Evolutionary conservation across 148 eudicot species (phyloP), one percentile per base, ranked within the genome.

Genomic region (Beta vulgaris): DNA sequence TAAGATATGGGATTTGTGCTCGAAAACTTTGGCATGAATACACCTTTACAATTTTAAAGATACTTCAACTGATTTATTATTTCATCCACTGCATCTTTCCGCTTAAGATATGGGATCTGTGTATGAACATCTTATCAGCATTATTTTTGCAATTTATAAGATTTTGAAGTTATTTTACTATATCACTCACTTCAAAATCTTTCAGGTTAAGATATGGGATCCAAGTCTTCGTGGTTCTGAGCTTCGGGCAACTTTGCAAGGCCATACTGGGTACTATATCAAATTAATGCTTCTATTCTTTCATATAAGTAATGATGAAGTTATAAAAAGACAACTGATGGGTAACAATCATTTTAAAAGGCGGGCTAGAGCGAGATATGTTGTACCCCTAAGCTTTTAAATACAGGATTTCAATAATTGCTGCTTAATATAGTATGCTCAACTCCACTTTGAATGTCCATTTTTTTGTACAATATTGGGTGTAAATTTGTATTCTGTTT

Each of bases 211-310:
- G 82, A 88, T 93, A 65, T 94, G 98, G 98, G 98, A 91, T 82
- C 97, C 98, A 14, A 91, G 96, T 84, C 78, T 86, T 76, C 97
- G 98, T 68, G 98, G 98, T 74, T 89, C 96, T 78, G 98, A 95
- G 83, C 96, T 95, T 71, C 85, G 92, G 76, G 93, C 92, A 65
- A 95, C 97, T 69, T 76, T 95, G 77, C 90, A 90, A 82, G 98
- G 98, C 63, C 98, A 95, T 68, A 86, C 98, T n/a, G 96, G 96
- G 98, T 93, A 85, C 19, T 37, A 48, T 58, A 71, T 72, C 59
- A 40, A 54, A 36, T 61, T 49, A 36, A 32, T 49, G 53, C 51
- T 12, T 21, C 9, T 66, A 42, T 34, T 59, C 37, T 64, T 64
- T 7, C 23, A 21, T 10, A 21, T 6, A 62, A 62, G 13, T 51